Base-by-base conservation (phyloP, 805 yeast species). In the Maudiozyma turicensis region DNA sequence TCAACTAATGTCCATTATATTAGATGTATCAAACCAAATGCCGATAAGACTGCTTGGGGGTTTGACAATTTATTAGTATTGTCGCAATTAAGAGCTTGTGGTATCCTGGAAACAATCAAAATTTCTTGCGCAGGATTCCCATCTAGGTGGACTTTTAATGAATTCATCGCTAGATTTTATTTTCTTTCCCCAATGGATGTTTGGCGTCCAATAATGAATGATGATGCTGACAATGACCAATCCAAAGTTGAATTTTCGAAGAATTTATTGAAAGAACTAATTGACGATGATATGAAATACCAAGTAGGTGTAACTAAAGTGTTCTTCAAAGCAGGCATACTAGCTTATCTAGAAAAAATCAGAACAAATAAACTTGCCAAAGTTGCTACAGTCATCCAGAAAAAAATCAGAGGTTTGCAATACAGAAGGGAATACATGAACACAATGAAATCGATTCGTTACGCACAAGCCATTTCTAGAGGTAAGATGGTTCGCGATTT, bases 121-220 rank as follows among this genome's bases (percentile, higher is more conserved):
- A 91, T 91, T 45, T 91, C 97, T 3, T 90, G 97, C 70, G 97
- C 96, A 44, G 99, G 99, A 32, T 91, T 90, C 75, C 99, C 99
- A 20, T 85, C 96, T 0, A 77, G 97, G 62, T 88, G 96, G 89
- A 79, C 96, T 1, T 93, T 87, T 65, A 90, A 83, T 45, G 98
- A 93, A 63, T 91, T 91, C 72, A 95, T 89, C 29, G 79, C 82
- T 53, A 79, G 96, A 59, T 91, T 89, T 65, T 91, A 88, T 61
- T 80, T 91, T 61, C 74, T 91, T 51, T 80, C 88, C 40, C 78
- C 81, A 42, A 83, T 96, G 0, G 69, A 72, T 37, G 75, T 77
- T 51, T 86, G 95, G 82, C 75, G 78, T 35, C 69, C 72, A 47
- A 78, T 82, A 13, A 71, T 81, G 63, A 47, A 43, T 35, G 70